These are phyloP conservation scores for Phragmites australis DNA, from an alignment of 176 grass and related monocot species.

Conservation along the genomic window DNA sequence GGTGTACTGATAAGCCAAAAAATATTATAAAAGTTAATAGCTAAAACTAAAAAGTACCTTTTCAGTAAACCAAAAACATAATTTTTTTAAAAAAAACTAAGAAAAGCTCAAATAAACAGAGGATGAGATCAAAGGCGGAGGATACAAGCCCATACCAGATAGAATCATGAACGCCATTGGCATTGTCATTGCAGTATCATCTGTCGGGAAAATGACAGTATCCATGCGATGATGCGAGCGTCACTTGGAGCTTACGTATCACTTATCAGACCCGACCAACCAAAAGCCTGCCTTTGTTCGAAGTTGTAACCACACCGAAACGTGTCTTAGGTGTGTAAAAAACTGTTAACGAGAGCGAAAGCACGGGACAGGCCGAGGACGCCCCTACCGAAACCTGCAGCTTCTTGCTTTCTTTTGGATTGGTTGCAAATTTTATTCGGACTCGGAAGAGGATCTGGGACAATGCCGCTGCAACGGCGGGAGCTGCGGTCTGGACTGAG, in stretches of 20 bases:
- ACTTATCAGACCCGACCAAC: not conserved
- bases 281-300: constrained; percentile 13
- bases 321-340: not conserved
- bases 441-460: not conserved
- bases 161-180: no score
- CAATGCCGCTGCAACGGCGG: not conserved
- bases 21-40: no score
- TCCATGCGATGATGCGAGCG: not conserved
- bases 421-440: not conserved
- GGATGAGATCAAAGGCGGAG: no score
- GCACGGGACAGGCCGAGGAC: constrained; percentile 31
- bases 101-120: no score
- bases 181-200: not conserved
- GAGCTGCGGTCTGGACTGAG: not conserved
- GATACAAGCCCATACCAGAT: no score
- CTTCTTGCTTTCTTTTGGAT: constrained; percentile 9
- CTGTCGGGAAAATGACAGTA: constrained; percentile 21
- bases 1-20: no score
- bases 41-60: no score
- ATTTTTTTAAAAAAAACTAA: no score
- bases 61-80: no score
- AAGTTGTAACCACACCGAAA: not conserved
- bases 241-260: not conserved
- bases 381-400: constrained; percentile 1
- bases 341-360: not conserved